Evolutionary conservation across 2,329 filamentous ascomycete species (phyloP).

Genomic region (Aschersonia sp.): DNA sequence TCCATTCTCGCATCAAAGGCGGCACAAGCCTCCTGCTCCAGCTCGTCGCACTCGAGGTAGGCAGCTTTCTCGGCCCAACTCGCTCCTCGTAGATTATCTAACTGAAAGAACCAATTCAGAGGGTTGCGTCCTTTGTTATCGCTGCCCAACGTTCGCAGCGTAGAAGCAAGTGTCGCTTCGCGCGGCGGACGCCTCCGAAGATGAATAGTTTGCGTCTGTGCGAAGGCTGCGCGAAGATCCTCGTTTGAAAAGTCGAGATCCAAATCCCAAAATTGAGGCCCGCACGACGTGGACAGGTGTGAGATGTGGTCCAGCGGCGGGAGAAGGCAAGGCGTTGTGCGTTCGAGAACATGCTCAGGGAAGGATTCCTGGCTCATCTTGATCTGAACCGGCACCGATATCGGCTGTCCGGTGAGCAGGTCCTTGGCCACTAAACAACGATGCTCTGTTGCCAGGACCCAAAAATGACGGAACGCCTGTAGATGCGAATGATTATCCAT

Average conservation of each 20-base stretch:
- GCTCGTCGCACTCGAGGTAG: slow-evolving; percentile 38
- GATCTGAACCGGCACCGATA: slow-evolving; percentile 59
- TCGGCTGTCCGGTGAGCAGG: slow-evolving; percentile 66
- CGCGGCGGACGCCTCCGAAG: slow-evolving; percentile 56
- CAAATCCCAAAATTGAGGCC: slow-evolving; percentile 66
- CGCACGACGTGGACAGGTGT: slow-evolving; percentile 43
- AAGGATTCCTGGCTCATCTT: slow-evolving; percentile 32
- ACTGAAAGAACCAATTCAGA: slow-evolving; percentile 62
- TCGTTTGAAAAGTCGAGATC: slow-evolving; percentile 60
- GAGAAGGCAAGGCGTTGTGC: slow-evolving; percentile 43
- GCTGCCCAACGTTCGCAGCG: slow-evolving; percentile 55
- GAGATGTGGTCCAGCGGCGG: slow-evolving; percentile 51
- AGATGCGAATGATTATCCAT: slow-evolving; percentile 91
- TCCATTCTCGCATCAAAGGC: slow-evolving; percentile 59
- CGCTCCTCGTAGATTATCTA: slow-evolving; percentile 37
- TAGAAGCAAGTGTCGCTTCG: slow-evolving; percentile 58
- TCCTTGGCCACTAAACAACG: slow-evolving; percentile 83
- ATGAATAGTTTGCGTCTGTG: slow-evolving; percentile 55
- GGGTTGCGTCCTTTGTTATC: slow-evolving; percentile 23
- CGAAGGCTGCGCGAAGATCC: slow-evolving; percentile 45
- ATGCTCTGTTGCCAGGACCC: slow-evolving; percentile 85
- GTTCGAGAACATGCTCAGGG: slow-evolving; percentile 22
- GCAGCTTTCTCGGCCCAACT: slow-evolving; percentile 53
- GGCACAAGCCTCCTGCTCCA: slow-evolving; percentile 31
- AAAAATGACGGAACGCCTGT: slow-evolving; percentile 93